These are phyloP conservation scores for Colletotrichum spaethianum DNA, from an alignment of 2,329 filamentous ascomycete genomes.

Conservation along the genomic window DNA sequence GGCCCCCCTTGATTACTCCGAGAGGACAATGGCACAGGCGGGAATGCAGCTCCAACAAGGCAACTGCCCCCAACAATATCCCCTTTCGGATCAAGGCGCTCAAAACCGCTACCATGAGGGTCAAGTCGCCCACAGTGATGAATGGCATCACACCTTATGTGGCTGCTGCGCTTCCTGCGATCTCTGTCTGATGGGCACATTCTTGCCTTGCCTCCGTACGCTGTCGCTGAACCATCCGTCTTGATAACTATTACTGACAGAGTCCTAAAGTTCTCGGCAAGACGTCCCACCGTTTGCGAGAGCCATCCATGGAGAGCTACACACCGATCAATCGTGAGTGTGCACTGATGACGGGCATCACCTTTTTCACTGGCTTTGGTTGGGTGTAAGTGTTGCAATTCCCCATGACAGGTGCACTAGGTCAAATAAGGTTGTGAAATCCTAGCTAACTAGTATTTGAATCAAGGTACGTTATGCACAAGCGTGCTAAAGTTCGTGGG, in stretches of 20 bases:
- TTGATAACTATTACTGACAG: neutral
- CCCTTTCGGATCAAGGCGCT: neutral
- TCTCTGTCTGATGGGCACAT: neutral
- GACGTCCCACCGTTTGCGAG: neutral
- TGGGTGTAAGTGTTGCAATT: neutral
- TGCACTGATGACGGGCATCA: constrained; percentile 2
- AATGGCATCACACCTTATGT: neutral
- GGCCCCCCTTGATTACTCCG: no score
- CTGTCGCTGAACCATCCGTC: neutral
- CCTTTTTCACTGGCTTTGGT: constrained; percentile 4
- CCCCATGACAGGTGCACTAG: no score
- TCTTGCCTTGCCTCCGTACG: neutral
- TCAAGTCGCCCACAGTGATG: neutral
- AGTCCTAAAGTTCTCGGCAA: neutral
- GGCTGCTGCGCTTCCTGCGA: constrained; percentile 4
- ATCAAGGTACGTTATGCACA: constrained; percentile 3
- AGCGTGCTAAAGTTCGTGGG: neutral
- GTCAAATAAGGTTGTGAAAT: neutral
- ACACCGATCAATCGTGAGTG: constrained; percentile 1
- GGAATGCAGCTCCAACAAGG: neutral
- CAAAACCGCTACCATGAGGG: neutral
- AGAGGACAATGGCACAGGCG: neutral
- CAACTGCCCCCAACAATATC: neutral
- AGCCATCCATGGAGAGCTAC: neutral
- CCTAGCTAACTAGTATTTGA: neutral